phyloP scores from a whole-genome alignment of 164 flowering plant genomes.

The Saururus chinensis region DNA sequence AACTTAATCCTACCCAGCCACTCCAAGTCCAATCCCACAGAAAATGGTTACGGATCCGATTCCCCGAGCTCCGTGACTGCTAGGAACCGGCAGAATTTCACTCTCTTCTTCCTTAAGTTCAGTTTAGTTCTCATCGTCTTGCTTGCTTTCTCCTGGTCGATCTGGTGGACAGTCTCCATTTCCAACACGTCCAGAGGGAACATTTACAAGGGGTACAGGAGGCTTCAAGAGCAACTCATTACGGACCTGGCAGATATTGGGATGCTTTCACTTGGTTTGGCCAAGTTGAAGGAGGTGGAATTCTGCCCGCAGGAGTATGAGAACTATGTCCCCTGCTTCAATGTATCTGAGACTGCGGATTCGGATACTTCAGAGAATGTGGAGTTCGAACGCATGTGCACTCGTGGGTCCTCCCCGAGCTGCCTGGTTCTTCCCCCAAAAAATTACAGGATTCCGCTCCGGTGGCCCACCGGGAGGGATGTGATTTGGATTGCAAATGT shows the following conservation, averaged over 20 bases:
- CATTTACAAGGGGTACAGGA: constrained; percentile 50
- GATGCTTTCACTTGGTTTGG: constrained; percentile 56
- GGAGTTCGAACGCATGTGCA: constrained; percentile 54
- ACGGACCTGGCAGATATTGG: constrained; percentile 77
- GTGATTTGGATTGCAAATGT: constrained; percentile 89
- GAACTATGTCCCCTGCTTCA: constrained; percentile 82
- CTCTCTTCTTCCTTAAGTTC: constrained; percentile 37
- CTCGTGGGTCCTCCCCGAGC: constrained; percentile 23
- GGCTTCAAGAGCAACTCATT: constrained; percentile 72
- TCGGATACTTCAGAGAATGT: constrained; percentile 34
- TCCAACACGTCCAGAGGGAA: constrained; percentile 50
- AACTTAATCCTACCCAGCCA: constrained; percentile 30
- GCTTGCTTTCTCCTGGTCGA: constrained; percentile 72
- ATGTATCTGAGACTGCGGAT: constrained; percentile 46
- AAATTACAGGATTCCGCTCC: constrained; percentile 77
- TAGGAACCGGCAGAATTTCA: constrained; percentile 45
- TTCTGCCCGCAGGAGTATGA: constrained; percentile 58
- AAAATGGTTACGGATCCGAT: constrained; percentile 58
- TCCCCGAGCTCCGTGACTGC: constrained; percentile 26
- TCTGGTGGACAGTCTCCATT: constrained; percentile 87
- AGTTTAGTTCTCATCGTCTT: constrained; percentile 56
- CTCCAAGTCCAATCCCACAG: constrained; percentile 31
- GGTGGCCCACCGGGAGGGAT: constrained; percentile 96
- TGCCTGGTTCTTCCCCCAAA: constrained; percentile 74
- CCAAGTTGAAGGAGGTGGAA: constrained; percentile 63